A percentile compares a stretch with the other conserved stretches of the same genome.
Evolutionary conservation across 73 alveolate species (phyloP).

Genomic region (Effrenium voratum): DNA sequence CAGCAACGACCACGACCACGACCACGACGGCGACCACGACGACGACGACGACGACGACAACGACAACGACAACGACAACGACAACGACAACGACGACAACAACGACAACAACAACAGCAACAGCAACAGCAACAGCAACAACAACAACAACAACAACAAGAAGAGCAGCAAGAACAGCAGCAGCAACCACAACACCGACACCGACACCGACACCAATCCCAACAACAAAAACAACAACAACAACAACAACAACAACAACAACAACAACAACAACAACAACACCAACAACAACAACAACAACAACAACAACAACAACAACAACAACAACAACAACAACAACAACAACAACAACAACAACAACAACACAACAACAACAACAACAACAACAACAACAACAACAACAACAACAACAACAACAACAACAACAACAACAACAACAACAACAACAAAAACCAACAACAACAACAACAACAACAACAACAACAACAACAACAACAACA

Average conservation of each 20-base stretch:
- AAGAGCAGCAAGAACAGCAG: neutral
- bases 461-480: slow-evolving; percentile 11
- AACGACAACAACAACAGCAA: neutral
- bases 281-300: neutral
- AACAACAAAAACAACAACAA: neutral
- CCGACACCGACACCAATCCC: neutral
- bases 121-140: neutral
- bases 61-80: neutral
- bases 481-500: slow-evolving; percentile 23
- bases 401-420: neutral
- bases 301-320: neutral
- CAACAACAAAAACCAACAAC: slow-evolving; percentile 9
- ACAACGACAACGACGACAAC: neutral
- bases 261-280: neutral
- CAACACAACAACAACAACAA: neutral
- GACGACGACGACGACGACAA: neutral
- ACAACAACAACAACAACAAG: neutral
- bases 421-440: slow-evolving; percentile 22
- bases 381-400: neutral
- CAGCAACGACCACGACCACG: neutral
- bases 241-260: neutral
- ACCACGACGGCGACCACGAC: neutral
- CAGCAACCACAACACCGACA: neutral
- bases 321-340: neutral
- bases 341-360: neutral